Percentiles rank a stretch among this genome's conserved stretches.
Conservation (phyloP, 768 basidiomycete species). For the button mushroom (Agaricus bisporus) region DNA sequence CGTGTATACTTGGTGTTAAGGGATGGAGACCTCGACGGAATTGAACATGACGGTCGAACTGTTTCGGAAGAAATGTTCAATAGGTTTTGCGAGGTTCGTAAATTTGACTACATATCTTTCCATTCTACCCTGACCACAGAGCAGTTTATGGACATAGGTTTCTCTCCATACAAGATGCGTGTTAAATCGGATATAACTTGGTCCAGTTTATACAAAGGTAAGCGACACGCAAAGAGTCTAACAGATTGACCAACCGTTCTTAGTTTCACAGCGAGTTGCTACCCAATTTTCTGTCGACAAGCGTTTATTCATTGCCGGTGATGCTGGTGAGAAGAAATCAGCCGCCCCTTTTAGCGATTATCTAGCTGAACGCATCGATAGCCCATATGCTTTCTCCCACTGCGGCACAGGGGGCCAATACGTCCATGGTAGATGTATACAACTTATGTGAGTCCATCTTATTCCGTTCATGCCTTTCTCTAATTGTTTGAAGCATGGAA, state of each 20-base stretch:
- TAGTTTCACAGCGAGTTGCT: constrained; percentile 15
- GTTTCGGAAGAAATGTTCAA: too few relatives aligned
- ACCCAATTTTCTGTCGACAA: constrained; percentile 12
- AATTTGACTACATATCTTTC: neutral
- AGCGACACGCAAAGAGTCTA: constrained; percentile 1
- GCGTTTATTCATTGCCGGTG: constrained; percentile 18
- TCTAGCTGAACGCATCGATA: neutral
- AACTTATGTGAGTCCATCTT: constrained; percentile 14
- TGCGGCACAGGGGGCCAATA: constrained; percentile 21
- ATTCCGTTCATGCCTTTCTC: neutral
- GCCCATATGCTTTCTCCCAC: constrained; percentile 22
- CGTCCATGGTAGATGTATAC: constrained; percentile 18
- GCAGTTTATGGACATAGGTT: neutral
- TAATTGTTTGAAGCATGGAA: constrained; percentile 14
- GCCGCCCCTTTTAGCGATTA: neutral
- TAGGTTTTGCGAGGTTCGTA: neutral
- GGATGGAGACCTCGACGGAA: neutral
- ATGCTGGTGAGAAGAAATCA: constrained; percentile 9
- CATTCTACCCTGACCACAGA: neutral
- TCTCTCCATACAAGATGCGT: neutral
- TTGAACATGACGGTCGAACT: neutral
- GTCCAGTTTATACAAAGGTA: constrained; percentile 5
- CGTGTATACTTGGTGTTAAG: neutral
- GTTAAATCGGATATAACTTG: neutral
- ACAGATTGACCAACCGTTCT: constrained; percentile 10